Base-by-base conservation (phyloP, 1,284 basidiomycete species). In the Cystobasidium sp. region DNA sequence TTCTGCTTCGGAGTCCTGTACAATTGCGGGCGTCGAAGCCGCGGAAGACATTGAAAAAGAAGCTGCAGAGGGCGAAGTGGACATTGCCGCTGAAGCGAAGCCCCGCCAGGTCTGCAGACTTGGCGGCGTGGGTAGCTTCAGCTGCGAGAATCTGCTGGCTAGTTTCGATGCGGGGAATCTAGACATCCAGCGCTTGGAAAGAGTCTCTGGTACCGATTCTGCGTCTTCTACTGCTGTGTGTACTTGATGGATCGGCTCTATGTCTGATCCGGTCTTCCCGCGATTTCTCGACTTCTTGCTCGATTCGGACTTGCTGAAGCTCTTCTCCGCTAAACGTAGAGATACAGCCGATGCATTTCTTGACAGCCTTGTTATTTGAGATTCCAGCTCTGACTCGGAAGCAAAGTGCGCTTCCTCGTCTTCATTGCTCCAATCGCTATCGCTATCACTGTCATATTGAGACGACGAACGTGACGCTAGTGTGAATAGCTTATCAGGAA, bases 311-410 rank as follows among this genome's bases (percentile, higher is more conserved):
- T 7, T 41, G 56, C 31, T 24, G 31, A 59, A 59, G 39, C 39
- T 41, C 16, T 39, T 31, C 14, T 59, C 37, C 39, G 43, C 43
- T 39, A 16, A 59, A 31, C 5, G 31, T 5, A 43, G 43, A 18
- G 56, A 43, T 39, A n/a, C 14, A 6, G 14, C 39, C 3, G 56
- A 59, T 16, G 56, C 56, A 10, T 7, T 59, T n/a, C 37, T 59
- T 7, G 56, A 59, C n/a, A 59, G n/a, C 37, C 56, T 41, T 43
- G 56, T 59, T 8, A 75, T 43, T 12, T 62, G 66, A 12, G 52
- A 24, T 24, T 64, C 52, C 3, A 69, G 20, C 44, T 75, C 67
- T 16, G 74, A 75, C 3, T 62, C 66, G 4, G 70, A 66, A 18
- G 58, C 52, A 22, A 61, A 56, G 16, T 47, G 37, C n/a, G 49